phyloP scores from a whole-genome alignment of 306 rosid species.

The Trifolium fragiferum region DNA sequence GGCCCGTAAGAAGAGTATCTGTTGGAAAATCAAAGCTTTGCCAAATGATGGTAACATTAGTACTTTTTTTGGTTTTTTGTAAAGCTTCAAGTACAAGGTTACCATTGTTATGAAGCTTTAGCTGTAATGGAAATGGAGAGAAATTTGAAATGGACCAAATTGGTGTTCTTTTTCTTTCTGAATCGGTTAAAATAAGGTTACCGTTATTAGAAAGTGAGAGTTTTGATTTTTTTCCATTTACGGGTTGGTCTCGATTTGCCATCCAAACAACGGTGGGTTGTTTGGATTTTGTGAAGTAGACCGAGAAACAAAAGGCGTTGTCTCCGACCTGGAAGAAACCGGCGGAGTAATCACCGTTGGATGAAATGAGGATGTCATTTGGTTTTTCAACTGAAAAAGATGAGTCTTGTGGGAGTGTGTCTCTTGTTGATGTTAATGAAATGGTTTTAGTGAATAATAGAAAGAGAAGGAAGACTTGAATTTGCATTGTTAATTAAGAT shows the following conservation, averaged over 20 bases:
- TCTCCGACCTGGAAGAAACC: conserved; percentile 57
- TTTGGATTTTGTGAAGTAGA: conserved; percentile 49
- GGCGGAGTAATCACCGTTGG: conserved; percentile 52
- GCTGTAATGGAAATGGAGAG: conserved; percentile 1
- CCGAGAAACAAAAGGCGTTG: conserved; percentile 63
- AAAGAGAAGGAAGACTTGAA: background rate
- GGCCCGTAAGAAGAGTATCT: conserved; percentile 58
- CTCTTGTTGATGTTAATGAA: conserved; percentile 39
- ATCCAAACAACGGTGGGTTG: conserved; percentile 58
- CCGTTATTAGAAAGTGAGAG: conserved; percentile 50
- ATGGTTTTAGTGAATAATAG: conserved; percentile 18
- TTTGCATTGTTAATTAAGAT: conserved; percentile 30
- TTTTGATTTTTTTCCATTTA: conserved; percentile 53
- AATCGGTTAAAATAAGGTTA: conserved; percentile 54
- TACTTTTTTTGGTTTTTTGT: background rate
- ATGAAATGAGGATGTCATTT: conserved; percentile 42
- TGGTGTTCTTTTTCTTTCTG: conserved; percentile 33
- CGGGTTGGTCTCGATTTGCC: conserved; percentile 63
- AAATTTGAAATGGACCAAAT: conserved; percentile 49
- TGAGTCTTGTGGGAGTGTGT: conserved; percentile 43
- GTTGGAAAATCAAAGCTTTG: conserved; percentile 61
- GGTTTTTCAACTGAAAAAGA: conserved; percentile 55
- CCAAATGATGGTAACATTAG: conserved; percentile 45
- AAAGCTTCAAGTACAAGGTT: conserved; percentile 48
- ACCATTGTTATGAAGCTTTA: conserved; percentile 51